phyloP scores from a whole-genome alignment of 1,284 basidiomycete genomes.

The Inonotus obliquus region DNA sequence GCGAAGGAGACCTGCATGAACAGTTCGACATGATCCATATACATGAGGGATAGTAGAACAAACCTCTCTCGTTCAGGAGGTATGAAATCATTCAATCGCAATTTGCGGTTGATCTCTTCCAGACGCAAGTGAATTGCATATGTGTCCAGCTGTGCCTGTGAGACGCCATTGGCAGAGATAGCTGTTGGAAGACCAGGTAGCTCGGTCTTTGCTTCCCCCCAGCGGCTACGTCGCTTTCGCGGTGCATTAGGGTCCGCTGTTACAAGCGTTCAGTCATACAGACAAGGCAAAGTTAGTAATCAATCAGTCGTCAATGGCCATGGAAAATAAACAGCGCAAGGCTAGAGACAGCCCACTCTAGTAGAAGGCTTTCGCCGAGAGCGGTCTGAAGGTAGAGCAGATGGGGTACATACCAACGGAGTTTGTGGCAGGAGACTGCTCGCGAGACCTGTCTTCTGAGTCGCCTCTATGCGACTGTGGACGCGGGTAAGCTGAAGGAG shows the following conservation, averaged over 20 bases:
- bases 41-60: constrained; percentile 20
- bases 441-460: constrained; percentile 39
- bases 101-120: constrained; percentile 96
- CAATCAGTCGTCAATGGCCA: constrained; percentile 40
- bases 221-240: constrained; percentile 90
- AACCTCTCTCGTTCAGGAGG: constrained; percentile 93
- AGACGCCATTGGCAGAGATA: constrained; percentile 86
- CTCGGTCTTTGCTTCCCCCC: constrained; percentile 88
- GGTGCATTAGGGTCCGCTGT: constrained; percentile 74
- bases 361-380: background rate
- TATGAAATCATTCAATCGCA: constrained; percentile 90
- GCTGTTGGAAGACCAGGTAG: constrained; percentile 89
- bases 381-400: background rate
- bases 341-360: background rate
- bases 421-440: constrained; percentile 34
- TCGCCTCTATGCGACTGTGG: constrained; percentile 46
- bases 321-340: background rate
- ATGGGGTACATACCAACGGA: constrained; percentile 21
- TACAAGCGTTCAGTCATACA: background rate
- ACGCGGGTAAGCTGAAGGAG: constrained; percentile 77
- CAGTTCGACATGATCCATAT: constrained; percentile 1
- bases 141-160: constrained; percentile 89
- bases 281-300: constrained; percentile 56
- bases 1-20: constrained; percentile 78
- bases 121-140: constrained; percentile 92